Evolutionary conservation across 2,329 filamentous ascomycete genomes (phyloP).

Genomic region (Metarhizium sp.): DNA sequence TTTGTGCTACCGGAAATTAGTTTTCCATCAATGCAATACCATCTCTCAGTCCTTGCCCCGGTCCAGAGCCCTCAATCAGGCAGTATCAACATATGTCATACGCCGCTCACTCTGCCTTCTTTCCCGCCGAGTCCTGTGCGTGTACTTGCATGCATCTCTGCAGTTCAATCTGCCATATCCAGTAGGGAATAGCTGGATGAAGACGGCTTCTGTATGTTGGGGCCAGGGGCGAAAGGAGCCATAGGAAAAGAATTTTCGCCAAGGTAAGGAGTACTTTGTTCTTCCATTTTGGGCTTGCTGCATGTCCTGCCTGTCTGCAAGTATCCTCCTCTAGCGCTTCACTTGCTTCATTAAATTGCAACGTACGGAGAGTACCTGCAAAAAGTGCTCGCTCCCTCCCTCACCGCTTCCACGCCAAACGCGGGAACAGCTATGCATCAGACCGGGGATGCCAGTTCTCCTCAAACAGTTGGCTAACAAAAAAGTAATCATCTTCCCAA

Average conservation of each 20-base stretch:
- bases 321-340: not conserved
- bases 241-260: not conserved
- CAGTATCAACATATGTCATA: not conserved
- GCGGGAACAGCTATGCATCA: not conserved
- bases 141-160: not conserved
- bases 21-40: not conserved
- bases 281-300: not conserved
- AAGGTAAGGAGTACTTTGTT: not conserved
- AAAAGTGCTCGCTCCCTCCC: not conserved
- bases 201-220: not conserved
- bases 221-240: not conserved
- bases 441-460: slow-evolving; percentile 38
- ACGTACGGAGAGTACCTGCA: not conserved
- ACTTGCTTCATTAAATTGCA: not conserved
- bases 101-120: not conserved
- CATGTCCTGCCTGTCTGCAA: not conserved
- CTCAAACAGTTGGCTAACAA: slow-evolving; percentile 50
- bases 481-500: slow-evolving; percentile 50
- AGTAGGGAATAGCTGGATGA: not conserved
- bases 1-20: not conserved
- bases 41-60: not conserved
- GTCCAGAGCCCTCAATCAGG: not conserved
- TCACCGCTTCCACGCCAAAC: not conserved
- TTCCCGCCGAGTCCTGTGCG: not conserved
- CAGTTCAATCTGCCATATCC: not conserved